Evolutionary conservation across 768 basidiomycete species (phyloP), one percentile per base, ranked within the genome.

Genomic region (Lactarius sanguifluus): DNA sequence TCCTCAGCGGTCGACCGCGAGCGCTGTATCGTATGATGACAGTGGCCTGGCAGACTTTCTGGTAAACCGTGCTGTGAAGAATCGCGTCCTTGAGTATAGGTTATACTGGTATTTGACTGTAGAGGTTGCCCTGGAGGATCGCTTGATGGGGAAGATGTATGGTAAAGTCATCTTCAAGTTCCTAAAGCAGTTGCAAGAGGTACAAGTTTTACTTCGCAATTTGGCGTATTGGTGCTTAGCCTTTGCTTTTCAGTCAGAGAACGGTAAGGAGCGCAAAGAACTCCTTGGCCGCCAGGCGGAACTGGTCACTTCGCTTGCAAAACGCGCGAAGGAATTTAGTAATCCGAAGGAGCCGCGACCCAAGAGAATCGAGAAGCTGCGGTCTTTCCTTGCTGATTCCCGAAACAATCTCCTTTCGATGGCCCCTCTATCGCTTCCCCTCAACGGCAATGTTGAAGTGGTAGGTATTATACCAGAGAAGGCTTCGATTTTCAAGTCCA

Each of bases 71-170:
- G 93, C 92, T 20, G 92, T 94, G 15, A 80, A 84, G 69, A 96
- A 96, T 72, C 81, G 81, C 2, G 83, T 96, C 0, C 80, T 99
- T 2, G 97, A 96, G 0, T 98, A 98, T 71, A 83, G 92, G 30
- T 81, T 98, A 69, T 91, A 96, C 75, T 98, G 97, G 97, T 99
- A 98, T 72, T 86, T 98, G 63, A 94, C 95, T 86, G 96, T 98
- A 5, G 97, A 98, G 75, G 88, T 94, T 20, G 92, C 93, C 25
- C 78, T 92, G 55, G 92, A 95, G 72, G 93, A 95, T 32, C 70
- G 70, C 18, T 38, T 64, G 45, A 69, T 71, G 62, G 65, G 62
- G 34, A 71, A 66, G 60, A 71, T 69, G 68, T 71, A 71, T 60
- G 64, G 56, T 73, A 86, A 87, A 66, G 81, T 87, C 28, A 86